Conservation (phyloP, 805 yeast genomes). For the Lipomyces spencermartinsiae region DNA sequence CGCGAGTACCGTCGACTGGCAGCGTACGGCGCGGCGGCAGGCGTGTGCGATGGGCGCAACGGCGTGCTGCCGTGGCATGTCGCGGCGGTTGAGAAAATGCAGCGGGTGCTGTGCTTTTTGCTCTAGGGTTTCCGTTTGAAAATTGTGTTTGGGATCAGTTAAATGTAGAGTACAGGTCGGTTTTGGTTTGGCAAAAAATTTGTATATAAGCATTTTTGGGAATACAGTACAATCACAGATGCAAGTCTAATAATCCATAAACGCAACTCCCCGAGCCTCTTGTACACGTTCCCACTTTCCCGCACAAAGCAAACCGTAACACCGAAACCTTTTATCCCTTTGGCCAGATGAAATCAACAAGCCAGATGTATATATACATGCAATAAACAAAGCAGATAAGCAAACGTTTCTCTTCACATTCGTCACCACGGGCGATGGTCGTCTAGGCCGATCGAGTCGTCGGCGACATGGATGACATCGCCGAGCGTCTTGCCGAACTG, state of each 20-base stretch:
- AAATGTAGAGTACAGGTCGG: neutral
- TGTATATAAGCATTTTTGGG: too few relatives aligned
- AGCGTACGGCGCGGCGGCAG: constrained; percentile 45
- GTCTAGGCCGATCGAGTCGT: neutral
- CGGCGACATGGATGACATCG: neutral
- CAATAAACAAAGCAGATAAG: too few relatives aligned
- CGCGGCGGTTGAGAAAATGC: constrained; percentile 46
- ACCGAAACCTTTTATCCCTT: neutral
- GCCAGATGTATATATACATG: too few relatives aligned
- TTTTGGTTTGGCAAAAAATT: neutral
- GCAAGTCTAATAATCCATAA: too few relatives aligned
- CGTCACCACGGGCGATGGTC: neutral
- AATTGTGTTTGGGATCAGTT: neutral
- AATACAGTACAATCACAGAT: too few relatives aligned
- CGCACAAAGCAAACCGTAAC: neutral
- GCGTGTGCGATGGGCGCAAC: constrained; percentile 43
- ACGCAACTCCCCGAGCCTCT: too few relatives aligned
- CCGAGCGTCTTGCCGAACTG: neutral
- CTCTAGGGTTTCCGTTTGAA: neutral
- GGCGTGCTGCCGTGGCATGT: constrained; percentile 51
- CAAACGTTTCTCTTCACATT: neutral
- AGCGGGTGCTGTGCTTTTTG: constrained; percentile 28
- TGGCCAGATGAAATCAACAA: neutral
- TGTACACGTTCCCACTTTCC: too few relatives aligned
- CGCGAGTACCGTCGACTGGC: constrained; percentile 49